Conservation (phyloP, 345 rosid species). For the Eucalyptus curtisii region DNA sequence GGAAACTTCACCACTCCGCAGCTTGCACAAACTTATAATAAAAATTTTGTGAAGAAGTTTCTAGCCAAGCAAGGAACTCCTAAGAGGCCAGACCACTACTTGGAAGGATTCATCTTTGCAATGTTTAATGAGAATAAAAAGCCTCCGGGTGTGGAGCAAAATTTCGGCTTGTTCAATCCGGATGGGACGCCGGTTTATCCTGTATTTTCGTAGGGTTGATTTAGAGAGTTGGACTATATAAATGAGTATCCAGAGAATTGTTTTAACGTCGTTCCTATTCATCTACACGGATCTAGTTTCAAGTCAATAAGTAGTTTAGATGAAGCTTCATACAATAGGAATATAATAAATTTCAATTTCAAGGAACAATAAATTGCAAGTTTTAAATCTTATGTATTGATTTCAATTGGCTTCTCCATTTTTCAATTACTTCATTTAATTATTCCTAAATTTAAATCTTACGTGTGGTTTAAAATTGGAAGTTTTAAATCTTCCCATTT, state of each 20-base stretch:
- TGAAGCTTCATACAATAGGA: background rate
- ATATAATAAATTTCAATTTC: background rate
- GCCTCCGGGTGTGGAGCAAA: background rate
- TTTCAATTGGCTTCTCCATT: background rate
- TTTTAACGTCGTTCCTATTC: background rate
- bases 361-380: background rate
- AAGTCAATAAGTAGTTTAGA: background rate
- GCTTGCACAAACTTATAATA: background rate
- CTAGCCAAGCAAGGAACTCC: slow-evolving; percentile 13
- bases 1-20: background rate
- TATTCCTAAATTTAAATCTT: background rate
- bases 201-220: background rate
- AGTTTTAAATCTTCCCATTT: background rate
- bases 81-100: background rate
- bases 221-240: background rate
- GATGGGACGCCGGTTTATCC: slow-evolving; percentile 5
- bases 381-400: background rate
- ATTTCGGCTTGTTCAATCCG: slow-evolving; percentile 15
- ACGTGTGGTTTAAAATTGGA: background rate
- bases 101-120: slow-evolving; percentile 9
- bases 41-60: background rate
- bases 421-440: background rate
- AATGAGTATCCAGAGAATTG: background rate
- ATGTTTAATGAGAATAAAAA: slow-evolving; percentile 19
- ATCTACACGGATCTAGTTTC: background rate